A percentile compares a stretch with the other conserved stretches of the same genome.
Evolutionary conservation across 768 basidiomycete genomes (phyloP).

Genomic region (Coprinopsis marcescibilis): DNA sequence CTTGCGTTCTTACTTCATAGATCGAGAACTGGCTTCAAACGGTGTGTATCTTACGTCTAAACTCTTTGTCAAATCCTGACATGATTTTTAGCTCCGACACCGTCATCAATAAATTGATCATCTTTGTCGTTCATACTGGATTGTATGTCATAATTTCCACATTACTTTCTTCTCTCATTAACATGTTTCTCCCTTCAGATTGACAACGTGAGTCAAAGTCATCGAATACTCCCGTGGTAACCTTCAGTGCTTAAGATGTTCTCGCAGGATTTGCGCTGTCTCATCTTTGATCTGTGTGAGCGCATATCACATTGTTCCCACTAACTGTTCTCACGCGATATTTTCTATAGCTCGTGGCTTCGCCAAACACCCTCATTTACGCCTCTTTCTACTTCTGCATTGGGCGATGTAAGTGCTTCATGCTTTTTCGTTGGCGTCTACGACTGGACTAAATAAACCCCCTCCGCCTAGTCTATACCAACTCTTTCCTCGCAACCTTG

Average conservation of each 20-base stretch:
- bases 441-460: neutral
- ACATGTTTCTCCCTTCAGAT: constrained; percentile 14
- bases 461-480: constrained; percentile 37
- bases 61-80: neutral
- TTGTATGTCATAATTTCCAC: constrained; percentile 24
- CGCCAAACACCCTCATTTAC: constrained; percentile 39
- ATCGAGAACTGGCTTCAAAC: constrained; percentile 48
- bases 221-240: too few species aligned
- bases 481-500: constrained; percentile 47
- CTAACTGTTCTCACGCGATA: neutral
- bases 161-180: constrained; percentile 6
- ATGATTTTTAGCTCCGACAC: constrained; percentile 34
- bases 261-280: constrained; percentile 37
- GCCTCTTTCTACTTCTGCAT: constrained; percentile 48
- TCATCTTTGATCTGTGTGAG: constrained; percentile 43
- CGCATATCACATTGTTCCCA: neutral
- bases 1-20: constrained; percentile 40
- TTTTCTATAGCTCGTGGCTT: constrained; percentile 32
- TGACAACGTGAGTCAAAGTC: constrained; percentile 37
- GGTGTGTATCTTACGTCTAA: constrained; percentile 18
- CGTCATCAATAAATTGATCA: constrained; percentile 45
- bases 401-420: constrained; percentile 35
- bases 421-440: neutral
- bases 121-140: constrained; percentile 52
- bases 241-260: too few species aligned